phyloP scores from a whole-genome alignment of 176 grass and related monocot genomes.

The bread wheat (Triticum aestivum) region IWGSC_CS_RefSeq_v2.1 NC_057795.1:633767309-633767808 shows the following conservation, averaged over 20 bases:
- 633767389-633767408: slow-evolving; percentile 78
- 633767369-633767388: slow-evolving; percentile 88
- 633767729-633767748: too few species aligned
- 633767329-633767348: background rate
- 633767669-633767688: background rate
- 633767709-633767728: too few species aligned
- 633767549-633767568: slow-evolving; percentile 16
- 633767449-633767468: slow-evolving; percentile 87
- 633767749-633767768: too few species aligned
- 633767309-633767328: background rate
- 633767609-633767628: background rate
- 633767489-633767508: slow-evolving; percentile 50
- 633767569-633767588: background rate
- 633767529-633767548: background rate
- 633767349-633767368: background rate
- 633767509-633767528: slow-evolving; percentile 19
- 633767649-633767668: background rate
- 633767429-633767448: slow-evolving; percentile 77
- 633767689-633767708: background rate
- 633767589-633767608: background rate
- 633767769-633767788: too few species aligned
- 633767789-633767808: too few species aligned
- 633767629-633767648: background rate
- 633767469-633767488: slow-evolving; percentile 59
- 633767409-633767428: slow-evolving; percentile 80